Evolutionary conservation across 805 yeast species (phyloP).

Genomic region (Myxozyma monticola): DNA sequence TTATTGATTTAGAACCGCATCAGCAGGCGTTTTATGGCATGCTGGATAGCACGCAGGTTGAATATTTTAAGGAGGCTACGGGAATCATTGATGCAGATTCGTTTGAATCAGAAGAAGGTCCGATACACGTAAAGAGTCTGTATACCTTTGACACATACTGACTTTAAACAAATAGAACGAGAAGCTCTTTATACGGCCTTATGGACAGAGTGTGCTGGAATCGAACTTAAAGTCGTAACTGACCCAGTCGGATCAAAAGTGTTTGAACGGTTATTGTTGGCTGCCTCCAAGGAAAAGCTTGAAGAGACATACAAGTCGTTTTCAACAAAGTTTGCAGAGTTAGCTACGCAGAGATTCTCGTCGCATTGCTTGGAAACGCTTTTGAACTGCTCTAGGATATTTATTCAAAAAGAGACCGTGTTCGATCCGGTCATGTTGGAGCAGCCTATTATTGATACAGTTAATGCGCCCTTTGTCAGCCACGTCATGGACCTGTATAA

Average conservation of each 20-base stretch:
- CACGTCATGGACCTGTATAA: constrained; percentile 5
- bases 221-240: constrained; percentile 87
- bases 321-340: constrained; percentile 50
- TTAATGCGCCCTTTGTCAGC: constrained; percentile 5
- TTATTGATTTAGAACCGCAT: constrained; percentile 7
- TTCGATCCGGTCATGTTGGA: constrained; percentile 1
- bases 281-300: constrained; percentile 64
- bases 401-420: constrained; percentile 6
- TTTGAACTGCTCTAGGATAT: constrained; percentile 42
- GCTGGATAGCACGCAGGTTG: constrained; percentile 78
- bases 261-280: constrained; percentile 78
- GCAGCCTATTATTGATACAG: background rate
- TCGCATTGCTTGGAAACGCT: constrained; percentile 92
- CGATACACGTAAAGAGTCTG: background rate
- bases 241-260: constrained; percentile 93
- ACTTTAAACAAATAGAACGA: constrained; percentile 47
- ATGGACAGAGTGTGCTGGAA: constrained; percentile 81
- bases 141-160: background rate
- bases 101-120: constrained; percentile 60
- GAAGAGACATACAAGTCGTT: constrained; percentile 63
- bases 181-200: constrained; percentile 71
- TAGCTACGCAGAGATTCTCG: constrained; percentile 84
- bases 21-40: constrained; percentile 73
- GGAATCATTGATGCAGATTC: constrained; percentile 78
- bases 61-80: constrained; percentile 92